Base-by-base conservation (phyloP, 306 rosid genomes). In the Castanea mollissima region DNA sequence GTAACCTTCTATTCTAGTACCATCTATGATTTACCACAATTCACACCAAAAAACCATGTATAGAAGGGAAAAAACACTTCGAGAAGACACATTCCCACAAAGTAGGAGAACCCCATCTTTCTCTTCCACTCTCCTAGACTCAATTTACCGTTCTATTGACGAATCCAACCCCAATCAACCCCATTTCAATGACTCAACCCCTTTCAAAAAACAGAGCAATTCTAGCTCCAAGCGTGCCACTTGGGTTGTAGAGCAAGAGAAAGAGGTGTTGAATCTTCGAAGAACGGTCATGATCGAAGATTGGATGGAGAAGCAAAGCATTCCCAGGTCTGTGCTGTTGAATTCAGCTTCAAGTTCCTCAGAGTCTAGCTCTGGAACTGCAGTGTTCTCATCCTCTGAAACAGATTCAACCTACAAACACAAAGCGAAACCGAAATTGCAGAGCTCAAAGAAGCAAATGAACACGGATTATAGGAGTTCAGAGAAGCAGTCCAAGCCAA, bases 61-160 rank as follows among this genome's bases (percentile, higher is more conserved):
- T 32, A 19, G 29, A 19, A 83, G 81, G 62, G 86, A 90, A 81
- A 88, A 60, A 49, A 29, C 79, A 0, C 52, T 8, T 34, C 20
- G 55, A 25, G 84, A 87, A 15, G 80, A 52, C 6, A 56, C 79
- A 5, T 75, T 29, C 86, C 87, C 89, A 70, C 90, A 87, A 25
- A 87, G 92, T 72, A 89, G 88, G 67, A 90, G 97, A 76, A 88
- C 86, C 57, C 90, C 92, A 1, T 88, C 97, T 73, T 91, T 91
- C 87, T 91, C 97, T 77, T 88, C 97, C 41, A 73, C 83, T 27
- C 91, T 91, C 13, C 89, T 89, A 0, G 92, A 88, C 56, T 65
- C 92, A 49, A 87, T 91, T 78, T 89, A 83, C 85, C 88, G 82
- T 23, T 91, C 97, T 4, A 82, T 80, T 5, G 93, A 91, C 69